A percentile compares a stretch with the other conserved stretches of the same genome.
phyloP scores from a whole-genome alignment of 768 basidiomycete genomes.

The Obba rivulosa region DNA sequence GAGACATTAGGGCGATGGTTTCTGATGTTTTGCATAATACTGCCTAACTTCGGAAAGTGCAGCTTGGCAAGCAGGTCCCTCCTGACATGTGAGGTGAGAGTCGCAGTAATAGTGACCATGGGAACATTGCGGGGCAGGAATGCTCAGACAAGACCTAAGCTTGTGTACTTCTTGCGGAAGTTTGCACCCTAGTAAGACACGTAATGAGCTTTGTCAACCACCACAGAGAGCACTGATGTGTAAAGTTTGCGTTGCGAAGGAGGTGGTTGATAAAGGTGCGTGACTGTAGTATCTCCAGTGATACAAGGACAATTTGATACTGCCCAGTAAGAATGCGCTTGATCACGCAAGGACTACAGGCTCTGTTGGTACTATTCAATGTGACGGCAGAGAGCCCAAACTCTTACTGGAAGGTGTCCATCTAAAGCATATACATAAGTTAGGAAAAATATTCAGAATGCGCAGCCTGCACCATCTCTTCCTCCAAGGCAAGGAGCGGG shows the following conservation, averaged over 20 bases:
- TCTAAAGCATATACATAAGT: background rate
- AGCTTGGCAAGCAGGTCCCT: conserved; percentile 25
- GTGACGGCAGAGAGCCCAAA: background rate
- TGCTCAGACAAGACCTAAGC: conserved; percentile 23
- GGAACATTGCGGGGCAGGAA: conserved; percentile 25
- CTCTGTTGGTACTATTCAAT: background rate
- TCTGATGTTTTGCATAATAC: conserved; percentile 20
- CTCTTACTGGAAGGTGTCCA: background rate
- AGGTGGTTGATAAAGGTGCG: conserved; percentile 22
- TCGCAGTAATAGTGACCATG: conserved; percentile 31
- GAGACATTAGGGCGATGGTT: conserved; percentile 33
- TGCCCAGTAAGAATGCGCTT: conserved; percentile 20
- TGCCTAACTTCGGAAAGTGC: conserved; percentile 16
- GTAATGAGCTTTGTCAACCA: conserved; percentile 34
- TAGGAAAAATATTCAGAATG: background rate
- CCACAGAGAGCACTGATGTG: conserved; percentile 19
- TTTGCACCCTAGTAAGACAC: conserved; percentile 32
- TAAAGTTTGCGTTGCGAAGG: conserved; percentile 19
- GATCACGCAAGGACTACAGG: background rate
- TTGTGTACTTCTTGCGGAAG: conserved; percentile 29
- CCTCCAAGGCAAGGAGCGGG: conserved; percentile 34
- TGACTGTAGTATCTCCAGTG: conserved; percentile 30
- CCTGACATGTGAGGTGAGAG: conserved; percentile 23
- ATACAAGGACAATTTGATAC: conserved; percentile 28
- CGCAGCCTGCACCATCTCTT: conserved; percentile 27